A percentile compares a stretch with the other conserved stretches of the same genome.
Evolutionary conservation across 31 red algal genomes (phyloP).

Genomic region (Asparagopsis taxiformis): DNA sequence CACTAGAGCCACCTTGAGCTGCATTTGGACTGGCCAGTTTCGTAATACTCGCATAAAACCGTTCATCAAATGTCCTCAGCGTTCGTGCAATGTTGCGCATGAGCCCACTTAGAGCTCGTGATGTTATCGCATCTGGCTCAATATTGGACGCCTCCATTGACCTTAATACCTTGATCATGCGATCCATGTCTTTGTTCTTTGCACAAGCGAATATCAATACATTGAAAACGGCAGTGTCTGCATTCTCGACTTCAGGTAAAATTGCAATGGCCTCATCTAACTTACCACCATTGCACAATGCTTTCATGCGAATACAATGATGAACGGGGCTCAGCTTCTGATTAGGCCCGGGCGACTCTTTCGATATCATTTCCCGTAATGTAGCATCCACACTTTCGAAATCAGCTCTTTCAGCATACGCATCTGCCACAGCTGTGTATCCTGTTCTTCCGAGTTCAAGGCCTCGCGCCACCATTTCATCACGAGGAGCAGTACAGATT

Average conservation of each 20-base stretch:
- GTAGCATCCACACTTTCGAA: slow-evolving; percentile 55
- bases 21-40: neutral
- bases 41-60: slow-evolving; percentile 32
- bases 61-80: slow-evolving; percentile 47
- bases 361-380: slow-evolving; percentile 30
- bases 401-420: slow-evolving; percentile 55
- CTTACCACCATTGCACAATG: slow-evolving; percentile 50
- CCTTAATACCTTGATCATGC: slow-evolving; percentile 35
- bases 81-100: slow-evolving; percentile 36
- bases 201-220: slow-evolving; percentile 41
- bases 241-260: slow-evolving; percentile 58
- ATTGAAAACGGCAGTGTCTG: slow-evolving; percentile 66
- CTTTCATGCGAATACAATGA: slow-evolving; percentile 70
- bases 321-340: slow-evolving; percentile 50
- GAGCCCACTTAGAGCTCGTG: slow-evolving; percentile 39
- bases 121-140: slow-evolving; percentile 56
- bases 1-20: neutral
- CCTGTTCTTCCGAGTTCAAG: slow-evolving; percentile 55
- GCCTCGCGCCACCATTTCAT: slow-evolving; percentile 70
- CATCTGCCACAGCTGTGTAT: slow-evolving; percentile 69
- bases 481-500: slow-evolving; percentile 50
- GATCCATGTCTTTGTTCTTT: slow-evolving; percentile 59
- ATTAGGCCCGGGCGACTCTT: slow-evolving; percentile 21
- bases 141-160: slow-evolving; percentile 46
- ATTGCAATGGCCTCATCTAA: slow-evolving; percentile 63